Conservation (phyloP, 2,329 filamentous ascomycete genomes). For the Sporothrix pseudoabietina region DNA sequence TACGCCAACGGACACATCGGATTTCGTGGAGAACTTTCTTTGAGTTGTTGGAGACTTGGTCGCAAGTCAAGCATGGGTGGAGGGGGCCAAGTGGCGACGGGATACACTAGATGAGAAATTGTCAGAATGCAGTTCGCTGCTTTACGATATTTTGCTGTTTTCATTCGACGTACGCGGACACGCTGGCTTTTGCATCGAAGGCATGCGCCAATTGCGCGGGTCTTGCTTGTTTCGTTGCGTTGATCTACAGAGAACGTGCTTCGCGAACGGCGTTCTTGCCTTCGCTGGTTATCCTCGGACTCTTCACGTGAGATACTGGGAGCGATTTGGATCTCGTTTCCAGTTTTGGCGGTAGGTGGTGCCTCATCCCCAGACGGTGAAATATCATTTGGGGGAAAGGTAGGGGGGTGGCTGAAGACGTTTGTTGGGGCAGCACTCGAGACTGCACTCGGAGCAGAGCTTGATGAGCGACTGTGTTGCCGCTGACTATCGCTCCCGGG, state of each 20-base stretch:
- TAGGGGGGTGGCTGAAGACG: neutral
- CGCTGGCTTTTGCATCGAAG: conserved; percentile 51
- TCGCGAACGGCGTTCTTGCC: conserved; percentile 24
- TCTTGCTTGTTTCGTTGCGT: conserved; percentile 43
- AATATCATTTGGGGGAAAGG: neutral
- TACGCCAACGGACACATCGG: conserved; percentile 49
- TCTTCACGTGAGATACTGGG: neutral
- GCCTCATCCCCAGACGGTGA: neutral
- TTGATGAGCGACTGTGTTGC: neutral
- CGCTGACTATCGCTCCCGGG: neutral
- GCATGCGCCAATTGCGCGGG: conserved; percentile 46
- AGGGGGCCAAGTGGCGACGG: conserved; percentile 33
- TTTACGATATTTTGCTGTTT: too few relatives aligned
- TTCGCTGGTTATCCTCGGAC: neutral
- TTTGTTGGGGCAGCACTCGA: neutral
- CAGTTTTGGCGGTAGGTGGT: neutral
- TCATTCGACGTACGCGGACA: conserved; percentile 44
- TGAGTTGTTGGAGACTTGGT: conserved; percentile 44
- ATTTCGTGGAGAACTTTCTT: conserved; percentile 53
- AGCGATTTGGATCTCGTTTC: conserved; percentile 18
- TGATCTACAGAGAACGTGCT: conserved; percentile 37
- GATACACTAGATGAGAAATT: conserved; percentile 33
- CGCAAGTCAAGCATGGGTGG: conserved; percentile 47
- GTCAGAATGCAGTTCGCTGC: neutral
- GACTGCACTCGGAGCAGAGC: neutral